Conservation (phyloP, 306 rosid genomes). For the Dalbergia cochinchinensis region DNA sequence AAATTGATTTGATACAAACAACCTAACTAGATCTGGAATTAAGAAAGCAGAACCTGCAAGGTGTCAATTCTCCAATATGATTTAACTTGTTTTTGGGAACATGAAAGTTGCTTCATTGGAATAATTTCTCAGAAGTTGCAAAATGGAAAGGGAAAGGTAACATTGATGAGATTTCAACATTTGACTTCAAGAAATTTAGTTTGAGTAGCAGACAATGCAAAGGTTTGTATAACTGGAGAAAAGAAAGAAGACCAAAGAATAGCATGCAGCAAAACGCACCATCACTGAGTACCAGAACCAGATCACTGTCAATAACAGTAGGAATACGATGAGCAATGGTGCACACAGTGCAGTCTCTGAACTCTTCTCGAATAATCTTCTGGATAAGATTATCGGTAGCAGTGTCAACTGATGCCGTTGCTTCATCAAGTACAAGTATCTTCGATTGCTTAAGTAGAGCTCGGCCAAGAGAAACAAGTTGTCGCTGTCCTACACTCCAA, state of each 20-base stretch:
- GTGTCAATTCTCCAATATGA: conserved; percentile 4
- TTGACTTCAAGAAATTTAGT: not conserved
- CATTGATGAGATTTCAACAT: not conserved
- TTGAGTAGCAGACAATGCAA: conserved; percentile 14
- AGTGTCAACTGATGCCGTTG: conserved; percentile 88
- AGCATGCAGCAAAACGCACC: conserved; percentile 59
- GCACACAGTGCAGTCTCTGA: conserved; percentile 85
- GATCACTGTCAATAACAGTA: conserved; percentile 91
- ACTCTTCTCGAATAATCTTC: conserved; percentile 84
- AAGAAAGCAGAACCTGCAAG: not conserved
- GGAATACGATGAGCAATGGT: conserved; percentile 97
- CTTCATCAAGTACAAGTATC: conserved; percentile 92
- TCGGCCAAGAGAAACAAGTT: conserved; percentile 85
- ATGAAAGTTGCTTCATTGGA: conserved; percentile 1
- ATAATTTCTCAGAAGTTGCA: conserved; percentile 15
- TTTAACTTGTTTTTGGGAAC: not conserved
- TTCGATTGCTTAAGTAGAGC: conserved; percentile 81
- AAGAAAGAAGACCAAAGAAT: conserved; percentile 24
- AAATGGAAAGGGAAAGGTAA: not conserved
- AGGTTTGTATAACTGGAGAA: not conserved
- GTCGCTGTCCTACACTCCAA: conserved; percentile 95
- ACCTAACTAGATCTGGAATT: not conserved
- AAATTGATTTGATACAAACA: conserved; percentile 6
- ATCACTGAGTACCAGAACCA: conserved; percentile 86
- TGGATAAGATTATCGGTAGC: conserved; percentile 91